A percentile compares a stretch with the other conserved stretches of the same genome.
phyloP scores from a whole-genome alignment of 257 asterid genomes.

The Striga asiatica region DNA sequence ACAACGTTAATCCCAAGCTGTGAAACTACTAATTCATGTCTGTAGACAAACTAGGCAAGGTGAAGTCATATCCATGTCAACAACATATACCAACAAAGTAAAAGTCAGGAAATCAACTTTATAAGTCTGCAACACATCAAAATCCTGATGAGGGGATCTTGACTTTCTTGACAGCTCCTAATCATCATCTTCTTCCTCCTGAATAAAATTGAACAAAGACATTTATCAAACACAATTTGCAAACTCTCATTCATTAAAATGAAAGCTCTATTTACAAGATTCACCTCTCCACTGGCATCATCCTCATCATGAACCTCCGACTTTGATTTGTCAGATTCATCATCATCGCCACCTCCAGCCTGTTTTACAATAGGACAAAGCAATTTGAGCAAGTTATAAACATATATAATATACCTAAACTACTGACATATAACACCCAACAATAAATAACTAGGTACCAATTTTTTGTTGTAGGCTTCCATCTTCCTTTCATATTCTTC shows the following conservation, averaged over 20 bases:
- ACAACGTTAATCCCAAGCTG: constrained; percentile 17
- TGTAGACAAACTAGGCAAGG: constrained; percentile 7
- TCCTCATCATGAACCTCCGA: not conserved
- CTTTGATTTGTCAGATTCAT: not conserved
- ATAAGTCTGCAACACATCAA: too few relatives aligned
- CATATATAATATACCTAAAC: not conserved
- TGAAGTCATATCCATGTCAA: constrained; percentile 17
- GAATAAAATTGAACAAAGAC: too few relatives aligned
- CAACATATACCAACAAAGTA: constrained; percentile 15
- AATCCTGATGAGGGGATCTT: too few relatives aligned
- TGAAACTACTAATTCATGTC: constrained; percentile 18
- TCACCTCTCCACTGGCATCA: too few relatives aligned
- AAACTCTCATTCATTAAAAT: too few relatives aligned
- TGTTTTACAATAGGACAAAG: not conserved
- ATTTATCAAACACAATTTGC: too few relatives aligned
- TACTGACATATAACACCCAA: not conserved
- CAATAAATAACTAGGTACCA: constrained; percentile 16
- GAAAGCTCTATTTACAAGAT: too few relatives aligned
- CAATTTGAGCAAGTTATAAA: not conserved
- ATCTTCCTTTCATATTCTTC: constrained; percentile 27
- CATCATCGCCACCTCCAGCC: not conserved
- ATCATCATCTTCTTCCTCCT: too few relatives aligned
- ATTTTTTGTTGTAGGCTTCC: constrained; percentile 38
- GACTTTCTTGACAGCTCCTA: too few relatives aligned
- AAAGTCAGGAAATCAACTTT: not conserved